phyloP scores from a whole-genome alignment of 139 green algal genomes.

The Micractinium sp. region DNA sequence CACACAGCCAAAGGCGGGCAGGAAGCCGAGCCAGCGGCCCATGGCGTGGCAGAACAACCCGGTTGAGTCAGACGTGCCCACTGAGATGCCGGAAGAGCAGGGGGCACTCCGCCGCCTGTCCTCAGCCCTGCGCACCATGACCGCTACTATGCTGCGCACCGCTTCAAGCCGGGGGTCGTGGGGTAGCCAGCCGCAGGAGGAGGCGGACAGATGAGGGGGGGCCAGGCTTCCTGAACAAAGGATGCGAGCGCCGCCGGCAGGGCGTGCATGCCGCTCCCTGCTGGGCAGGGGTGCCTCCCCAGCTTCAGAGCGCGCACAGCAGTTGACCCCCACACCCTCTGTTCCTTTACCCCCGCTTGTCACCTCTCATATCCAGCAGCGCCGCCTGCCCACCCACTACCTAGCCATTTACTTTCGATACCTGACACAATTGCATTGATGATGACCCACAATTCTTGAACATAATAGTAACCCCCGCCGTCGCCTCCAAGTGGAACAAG shows the following conservation, averaged over 20 bases:
- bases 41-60: not conserved
- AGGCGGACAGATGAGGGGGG: not conserved
- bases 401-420: not conserved
- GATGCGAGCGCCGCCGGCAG: not conserved
- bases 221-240: not conserved
- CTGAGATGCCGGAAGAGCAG: not conserved
- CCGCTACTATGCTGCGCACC: not conserved
- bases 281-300: not conserved
- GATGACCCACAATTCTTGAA: no score
- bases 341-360: not conserved
- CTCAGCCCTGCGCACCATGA: not conserved
- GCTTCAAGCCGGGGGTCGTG: not conserved
- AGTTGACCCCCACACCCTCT: not conserved
- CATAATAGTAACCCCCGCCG: no score
- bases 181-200: not conserved
- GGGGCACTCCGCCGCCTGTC: slow-evolving; percentile 5
- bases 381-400: not conserved
- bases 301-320: not conserved
- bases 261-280: not conserved
- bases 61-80: not conserved
- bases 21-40: not conserved
- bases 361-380: not conserved
- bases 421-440: no score
- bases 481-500: no score
- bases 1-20: not conserved